These are phyloP conservation scores for Fusarium domesticum DNA, from an alignment of 2,329 filamentous ascomycete species.

Conservation along the genomic window DNA sequence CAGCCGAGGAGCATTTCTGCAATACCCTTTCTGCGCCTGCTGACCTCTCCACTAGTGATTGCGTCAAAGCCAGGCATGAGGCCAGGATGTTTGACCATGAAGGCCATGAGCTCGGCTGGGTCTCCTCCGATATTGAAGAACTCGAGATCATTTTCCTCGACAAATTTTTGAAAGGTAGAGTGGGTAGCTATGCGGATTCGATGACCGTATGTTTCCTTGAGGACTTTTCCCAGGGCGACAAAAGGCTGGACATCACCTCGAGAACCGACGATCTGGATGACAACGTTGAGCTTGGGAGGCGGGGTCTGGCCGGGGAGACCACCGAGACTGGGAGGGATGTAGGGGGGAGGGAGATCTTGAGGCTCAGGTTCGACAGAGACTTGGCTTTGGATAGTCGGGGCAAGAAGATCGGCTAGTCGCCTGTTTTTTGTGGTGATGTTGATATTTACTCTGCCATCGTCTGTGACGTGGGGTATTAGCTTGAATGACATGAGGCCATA, in stretches of 20 bases:
- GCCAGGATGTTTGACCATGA: conserved; percentile 87
- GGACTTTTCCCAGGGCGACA: conserved; percentile 62
- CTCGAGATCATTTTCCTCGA: conserved; percentile 68
- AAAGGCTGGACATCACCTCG: conserved; percentile 76
- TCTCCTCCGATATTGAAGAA: conserved; percentile 77
- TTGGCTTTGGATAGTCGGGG: conserved; percentile 60
- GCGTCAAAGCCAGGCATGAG: conserved; percentile 80
- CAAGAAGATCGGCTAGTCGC: conserved; percentile 64
- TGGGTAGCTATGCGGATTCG: conserved; percentile 73
- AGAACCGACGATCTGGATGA: conserved; percentile 73
- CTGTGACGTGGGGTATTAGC: conserved; percentile 37
- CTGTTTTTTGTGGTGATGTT: conserved; percentile 70
- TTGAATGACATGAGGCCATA: neutral
- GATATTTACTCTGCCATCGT: conserved; percentile 76
- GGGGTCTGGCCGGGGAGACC: conserved; percentile 57
- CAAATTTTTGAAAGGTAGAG: conserved; percentile 63
- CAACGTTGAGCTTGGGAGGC: conserved; percentile 63
- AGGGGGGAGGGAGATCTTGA: conserved; percentile 58
- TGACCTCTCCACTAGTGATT: conserved; percentile 72
- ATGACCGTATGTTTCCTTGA: conserved; percentile 65
- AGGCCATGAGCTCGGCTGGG: conserved; percentile 75
- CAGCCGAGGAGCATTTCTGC: conserved; percentile 78
- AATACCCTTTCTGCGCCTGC: conserved; percentile 70
- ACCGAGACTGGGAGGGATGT: conserved; percentile 70
- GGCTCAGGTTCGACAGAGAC: conserved; percentile 46